Conservation (phyloP, 495 filamentous ascomycete genomes). For the Penicillium dipodomyicola region DNA sequence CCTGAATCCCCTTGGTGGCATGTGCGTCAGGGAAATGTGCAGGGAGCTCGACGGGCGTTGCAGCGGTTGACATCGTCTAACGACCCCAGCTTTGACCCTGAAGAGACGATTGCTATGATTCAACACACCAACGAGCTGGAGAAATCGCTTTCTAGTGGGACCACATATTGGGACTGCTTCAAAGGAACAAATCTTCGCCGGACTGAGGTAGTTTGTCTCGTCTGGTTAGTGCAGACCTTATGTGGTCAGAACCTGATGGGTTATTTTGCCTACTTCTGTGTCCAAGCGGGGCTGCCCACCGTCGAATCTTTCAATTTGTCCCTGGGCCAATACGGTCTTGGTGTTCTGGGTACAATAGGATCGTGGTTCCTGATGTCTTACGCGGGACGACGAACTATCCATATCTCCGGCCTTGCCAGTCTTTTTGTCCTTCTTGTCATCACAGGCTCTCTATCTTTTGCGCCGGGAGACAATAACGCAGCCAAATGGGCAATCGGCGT, state of each 20-base stretch:
- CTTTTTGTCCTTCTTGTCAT: constrained; percentile 58
- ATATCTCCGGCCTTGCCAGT: constrained; percentile 58
- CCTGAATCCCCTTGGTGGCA: constrained; percentile 77
- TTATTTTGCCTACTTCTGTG: constrained; percentile 68
- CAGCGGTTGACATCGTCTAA: constrained; percentile 52
- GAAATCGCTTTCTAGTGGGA: constrained; percentile 56
- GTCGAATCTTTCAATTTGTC: constrained; percentile 60
- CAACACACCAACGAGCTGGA: constrained; percentile 68
- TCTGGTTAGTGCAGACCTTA: constrained; percentile 71
- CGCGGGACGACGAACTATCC: constrained; percentile 63
- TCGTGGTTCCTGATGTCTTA: constrained; percentile 65
- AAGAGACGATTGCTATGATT: constrained; percentile 72
- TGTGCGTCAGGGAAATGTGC: constrained; percentile 58
- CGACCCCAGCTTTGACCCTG: constrained; percentile 56
- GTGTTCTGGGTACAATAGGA: constrained; percentile 59
- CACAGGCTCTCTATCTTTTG: constrained; percentile 63
- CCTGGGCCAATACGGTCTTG: constrained; percentile 65
- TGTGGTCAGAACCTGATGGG: constrained; percentile 67
- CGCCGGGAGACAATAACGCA: constrained; percentile 40
- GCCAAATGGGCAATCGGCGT: constrained; percentile 38
- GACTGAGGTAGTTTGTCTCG: constrained; percentile 64
- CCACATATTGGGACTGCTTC: constrained; percentile 65
- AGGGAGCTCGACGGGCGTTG: constrained; percentile 59
- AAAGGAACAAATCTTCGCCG: constrained; percentile 63
- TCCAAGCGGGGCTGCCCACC: constrained; percentile 59